Evolutionary conservation across 176 grass and related monocot genomes (phyloP).

Genomic region (Oryza meyeriana): DNA sequence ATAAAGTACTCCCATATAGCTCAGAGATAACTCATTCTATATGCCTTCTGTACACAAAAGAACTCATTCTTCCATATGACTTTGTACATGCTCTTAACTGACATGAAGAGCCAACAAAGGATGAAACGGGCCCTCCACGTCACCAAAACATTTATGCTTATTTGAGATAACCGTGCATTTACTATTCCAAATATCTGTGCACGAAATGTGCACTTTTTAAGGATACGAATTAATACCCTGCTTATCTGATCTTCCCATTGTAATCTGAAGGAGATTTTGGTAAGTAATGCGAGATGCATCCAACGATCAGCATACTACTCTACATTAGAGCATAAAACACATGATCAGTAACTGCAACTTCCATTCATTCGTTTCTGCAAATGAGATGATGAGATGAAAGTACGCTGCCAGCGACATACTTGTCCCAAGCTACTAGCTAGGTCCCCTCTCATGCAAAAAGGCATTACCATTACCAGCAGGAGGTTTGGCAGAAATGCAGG

Average conservation of each 20-base stretch:
- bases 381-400: not conserved
- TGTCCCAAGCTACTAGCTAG: not conserved
- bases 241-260: no score
- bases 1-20: no score
- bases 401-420: not conserved
- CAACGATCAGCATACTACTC: no score
- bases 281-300: no score
- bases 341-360: not conserved
- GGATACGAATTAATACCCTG: not conserved
- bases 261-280: no score
- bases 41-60: no score
- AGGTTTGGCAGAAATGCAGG: not conserved
- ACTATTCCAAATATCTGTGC: no score
- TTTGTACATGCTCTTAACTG: no score
- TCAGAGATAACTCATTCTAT: no score
- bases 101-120: not conserved
- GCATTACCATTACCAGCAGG: not conserved
- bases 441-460: conserved; percentile 11
- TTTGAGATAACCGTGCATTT: not conserved
- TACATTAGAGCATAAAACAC: no score
- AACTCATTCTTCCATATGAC: no score
- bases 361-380: not conserved
- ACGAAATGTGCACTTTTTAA: not conserved
- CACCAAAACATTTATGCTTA: no score
- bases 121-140: not conserved